These are phyloP conservation scores for Clonostachys byssicola DNA, from an alignment of 2,329 filamentous ascomycete species.

Conservation along the genomic window DNA sequence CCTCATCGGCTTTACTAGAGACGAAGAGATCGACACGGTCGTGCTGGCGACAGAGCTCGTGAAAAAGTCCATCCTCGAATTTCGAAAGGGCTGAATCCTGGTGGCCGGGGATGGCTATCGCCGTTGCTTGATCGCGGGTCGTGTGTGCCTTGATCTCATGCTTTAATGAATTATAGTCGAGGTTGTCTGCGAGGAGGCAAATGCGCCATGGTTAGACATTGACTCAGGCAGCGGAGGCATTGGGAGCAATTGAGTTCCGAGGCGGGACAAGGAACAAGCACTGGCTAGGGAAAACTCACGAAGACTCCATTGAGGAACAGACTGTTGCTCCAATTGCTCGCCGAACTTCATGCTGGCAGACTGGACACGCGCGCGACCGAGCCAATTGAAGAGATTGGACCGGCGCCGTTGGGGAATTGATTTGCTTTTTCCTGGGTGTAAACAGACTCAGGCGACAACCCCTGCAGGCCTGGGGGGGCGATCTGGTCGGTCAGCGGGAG, in stretches of 20 bases:
- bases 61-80: conserved; percentile 70
- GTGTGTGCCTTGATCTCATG: conserved; percentile 80
- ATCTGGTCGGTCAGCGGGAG: too few relatives aligned
- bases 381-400: background rate
- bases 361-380: background rate
- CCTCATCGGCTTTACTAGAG: conserved; percentile 74
- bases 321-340: conserved; percentile 64
- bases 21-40: conserved; percentile 76
- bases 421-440: background rate
- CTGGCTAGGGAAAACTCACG: conserved; percentile 38
- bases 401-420: background rate
- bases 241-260: too few relatives aligned
- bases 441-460: too few relatives aligned
- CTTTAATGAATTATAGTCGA: conserved; percentile 87
- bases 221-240: too few relatives aligned
- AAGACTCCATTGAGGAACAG: conserved; percentile 77
- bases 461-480: too few relatives aligned
- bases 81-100: conserved; percentile 51
- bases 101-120: conserved; percentile 72
- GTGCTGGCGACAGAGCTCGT: conserved; percentile 69
- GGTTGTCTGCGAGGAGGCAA: conserved; percentile 56
- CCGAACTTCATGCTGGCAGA: conserved; percentile 31
- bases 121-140: conserved; percentile 62
- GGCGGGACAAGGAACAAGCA: conserved; percentile 1
- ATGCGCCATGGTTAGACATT: conserved; percentile 1